Conservation (phyloP, 257 asterid genomes). For the Solanum virginianum region DNA sequence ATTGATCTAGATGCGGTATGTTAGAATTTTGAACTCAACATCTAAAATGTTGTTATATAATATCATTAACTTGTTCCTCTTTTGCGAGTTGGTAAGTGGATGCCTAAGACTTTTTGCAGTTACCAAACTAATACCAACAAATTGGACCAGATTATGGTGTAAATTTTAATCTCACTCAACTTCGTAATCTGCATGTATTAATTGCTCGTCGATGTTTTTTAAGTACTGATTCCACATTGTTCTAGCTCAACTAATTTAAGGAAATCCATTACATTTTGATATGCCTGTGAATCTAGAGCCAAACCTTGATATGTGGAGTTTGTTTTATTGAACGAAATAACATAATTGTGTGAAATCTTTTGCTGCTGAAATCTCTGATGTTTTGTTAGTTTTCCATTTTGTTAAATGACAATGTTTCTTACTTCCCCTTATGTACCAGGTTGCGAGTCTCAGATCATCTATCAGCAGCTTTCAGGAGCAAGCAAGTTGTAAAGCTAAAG, state of each 20-base stretch:
- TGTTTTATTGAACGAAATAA: not conserved
- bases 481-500: slow-evolving; percentile 76
- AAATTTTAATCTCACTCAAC: not conserved
- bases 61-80: not conserved
- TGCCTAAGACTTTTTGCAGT: not conserved
- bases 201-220: not conserved
- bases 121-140: not conserved
- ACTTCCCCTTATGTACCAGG: slow-evolving; percentile 29
- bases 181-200: not conserved
- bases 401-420: not conserved
- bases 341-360: not conserved
- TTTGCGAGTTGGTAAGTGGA: not conserved
- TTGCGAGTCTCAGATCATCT: slow-evolving; percentile 88
- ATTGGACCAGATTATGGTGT: not conserved
- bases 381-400: not conserved
- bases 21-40: not conserved
- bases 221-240: not conserved
- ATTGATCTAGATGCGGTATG: slow-evolving; percentile 94
- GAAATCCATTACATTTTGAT: not conserved
- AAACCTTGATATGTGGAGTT: not conserved
- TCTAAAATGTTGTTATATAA: not conserved
- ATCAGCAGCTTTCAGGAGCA: slow-evolving; percentile 96
- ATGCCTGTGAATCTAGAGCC: not conserved
- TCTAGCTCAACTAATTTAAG: not conserved
- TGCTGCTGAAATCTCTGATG: not conserved